Evolutionary conservation across 805 yeast species (phyloP).

Genomic region (Millerozyma miso): DNA sequence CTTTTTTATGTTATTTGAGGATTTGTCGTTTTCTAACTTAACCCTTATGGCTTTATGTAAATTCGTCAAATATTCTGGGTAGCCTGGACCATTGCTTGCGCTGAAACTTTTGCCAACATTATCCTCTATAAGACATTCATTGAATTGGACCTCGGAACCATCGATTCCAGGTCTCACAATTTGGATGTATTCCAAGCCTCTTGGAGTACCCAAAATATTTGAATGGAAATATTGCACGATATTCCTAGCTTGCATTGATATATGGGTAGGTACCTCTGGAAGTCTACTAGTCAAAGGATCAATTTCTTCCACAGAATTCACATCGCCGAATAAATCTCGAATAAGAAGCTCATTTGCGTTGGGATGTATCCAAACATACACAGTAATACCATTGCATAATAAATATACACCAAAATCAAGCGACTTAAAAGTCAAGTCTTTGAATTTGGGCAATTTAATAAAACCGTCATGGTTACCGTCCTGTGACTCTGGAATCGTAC

Average conservation of each 20-base stretch:
- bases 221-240: slow-evolving; percentile 52
- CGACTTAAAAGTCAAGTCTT: slow-evolving; percentile 39
- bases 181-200: slow-evolving; percentile 44
- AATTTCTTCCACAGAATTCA: slow-evolving; percentile 43
- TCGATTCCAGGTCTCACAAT: slow-evolving; percentile 65
- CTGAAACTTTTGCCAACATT: slow-evolving; percentile 33
- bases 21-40: slow-evolving; percentile 45
- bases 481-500: slow-evolving; percentile 22
- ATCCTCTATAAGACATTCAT: slow-evolving; percentile 72
- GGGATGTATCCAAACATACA: slow-evolving; percentile 65
- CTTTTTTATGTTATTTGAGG: slow-evolving; percentile 24
- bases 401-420: slow-evolving; percentile 74
- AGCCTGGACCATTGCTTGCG: slow-evolving; percentile 45
- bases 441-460: slow-evolving; percentile 48
- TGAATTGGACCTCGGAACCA: slow-evolving; percentile 49
- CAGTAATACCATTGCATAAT: slow-evolving; percentile 60
- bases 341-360: slow-evolving; percentile 63
- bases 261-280: slow-evolving; percentile 66
- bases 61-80: slow-evolving; percentile 61
- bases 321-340: slow-evolving; percentile 68
- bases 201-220: slow-evolving; percentile 23
- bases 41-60: slow-evolving; percentile 63
- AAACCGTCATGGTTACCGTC: slow-evolving; percentile 38
- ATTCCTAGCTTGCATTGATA: slow-evolving; percentile 64
- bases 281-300: slow-evolving; percentile 52